Percentiles rank a stretch among this genome's conserved stretches.
phyloP scores from a whole-genome alignment of 345 rosid species.

The Ceriops tagal region DNA sequence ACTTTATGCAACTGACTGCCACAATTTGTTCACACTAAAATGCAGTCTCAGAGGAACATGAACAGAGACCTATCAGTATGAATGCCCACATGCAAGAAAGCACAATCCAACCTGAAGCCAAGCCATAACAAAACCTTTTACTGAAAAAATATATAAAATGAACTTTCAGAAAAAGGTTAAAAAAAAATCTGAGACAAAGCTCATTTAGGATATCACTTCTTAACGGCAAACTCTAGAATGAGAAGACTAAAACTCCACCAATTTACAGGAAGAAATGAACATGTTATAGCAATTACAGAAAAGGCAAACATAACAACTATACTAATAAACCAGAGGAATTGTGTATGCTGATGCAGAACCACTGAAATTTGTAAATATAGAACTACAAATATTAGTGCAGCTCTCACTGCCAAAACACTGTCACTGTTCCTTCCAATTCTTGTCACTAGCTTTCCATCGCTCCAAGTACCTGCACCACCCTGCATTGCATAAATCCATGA shows the following conservation, averaged over 20 bases:
- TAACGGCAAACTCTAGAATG: too few relatives aligned
- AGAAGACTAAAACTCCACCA: too few relatives aligned
- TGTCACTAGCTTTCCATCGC: conserved; percentile 97
- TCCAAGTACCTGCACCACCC: conserved; percentile 99
- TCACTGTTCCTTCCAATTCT: conserved; percentile 90
- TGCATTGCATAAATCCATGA: conserved; percentile 77
- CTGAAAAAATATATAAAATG: not conserved
- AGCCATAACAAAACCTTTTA: not conserved
- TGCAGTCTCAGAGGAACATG: conserved; percentile 4
- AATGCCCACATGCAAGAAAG: not conserved
- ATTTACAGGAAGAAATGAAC: too few relatives aligned
- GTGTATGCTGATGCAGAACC: not conserved
- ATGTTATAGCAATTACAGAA: not conserved
- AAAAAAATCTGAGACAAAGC: not conserved
- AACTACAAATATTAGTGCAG: conserved; percentile 7
- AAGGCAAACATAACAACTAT: not conserved
- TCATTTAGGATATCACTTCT: not conserved
- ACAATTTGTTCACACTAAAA: not conserved
- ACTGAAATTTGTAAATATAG: not conserved
- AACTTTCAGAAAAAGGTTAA: not conserved
- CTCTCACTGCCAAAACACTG: conserved; percentile 76
- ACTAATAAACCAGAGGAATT: not conserved
- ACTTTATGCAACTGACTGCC: too few relatives aligned
- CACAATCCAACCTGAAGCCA: not conserved
- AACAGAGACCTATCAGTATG: not conserved